Base-by-base conservation (phyloP, 116 monocot genomes). In the Dioscorea cayenensis region DNA sequence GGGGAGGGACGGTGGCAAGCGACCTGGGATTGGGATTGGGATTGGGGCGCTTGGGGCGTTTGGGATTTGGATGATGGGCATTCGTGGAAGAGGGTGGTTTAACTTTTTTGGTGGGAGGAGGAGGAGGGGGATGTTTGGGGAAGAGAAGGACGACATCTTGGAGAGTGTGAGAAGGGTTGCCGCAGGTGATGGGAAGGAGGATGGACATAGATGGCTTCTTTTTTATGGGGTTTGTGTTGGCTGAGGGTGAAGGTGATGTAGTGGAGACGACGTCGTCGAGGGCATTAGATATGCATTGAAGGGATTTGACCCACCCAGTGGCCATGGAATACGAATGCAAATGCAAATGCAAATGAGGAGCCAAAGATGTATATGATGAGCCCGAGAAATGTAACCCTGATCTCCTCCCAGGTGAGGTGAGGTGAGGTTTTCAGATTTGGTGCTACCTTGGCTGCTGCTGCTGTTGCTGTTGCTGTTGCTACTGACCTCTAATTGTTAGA, bases 231-330 rank as follows among this genome's bases (percentile, higher is more conserved):
- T 62, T 72, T 14, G 76, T 32, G 43, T 43, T 12, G 11, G 7
- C 8, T 43, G 7, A 12, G 43, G 12, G 43, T 43, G 11, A 12
- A 12, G 43, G 12, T 3, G 23, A 29, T n/a, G 28, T 7, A 6
- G 73, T 58, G 72, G 17, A 49, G 83, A 74, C 25, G 72, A 92
- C 87, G 75, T 90, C 90, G 11, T 84, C 82, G 19, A 70, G 20
- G 22, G 85, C 87, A 73, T 63, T 90, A 62, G 83, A 79, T 66
- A 82, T 94, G 87, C 94, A 94, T 14, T 80, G 81, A 9, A 94
- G 73, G 17, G 88, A 79, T 62, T 84, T 85, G 32, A 85, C 72
- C 94, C 92, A 93, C 19, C 82, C 82, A 13, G 64, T 77, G 62
- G 84, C 83, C 91, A 85, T 83, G 61, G 49, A 63, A 32, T 32